phyloP scores from a whole-genome alignment of 441 rosid genomes.

The Adansonia grandidieri region DNA sequence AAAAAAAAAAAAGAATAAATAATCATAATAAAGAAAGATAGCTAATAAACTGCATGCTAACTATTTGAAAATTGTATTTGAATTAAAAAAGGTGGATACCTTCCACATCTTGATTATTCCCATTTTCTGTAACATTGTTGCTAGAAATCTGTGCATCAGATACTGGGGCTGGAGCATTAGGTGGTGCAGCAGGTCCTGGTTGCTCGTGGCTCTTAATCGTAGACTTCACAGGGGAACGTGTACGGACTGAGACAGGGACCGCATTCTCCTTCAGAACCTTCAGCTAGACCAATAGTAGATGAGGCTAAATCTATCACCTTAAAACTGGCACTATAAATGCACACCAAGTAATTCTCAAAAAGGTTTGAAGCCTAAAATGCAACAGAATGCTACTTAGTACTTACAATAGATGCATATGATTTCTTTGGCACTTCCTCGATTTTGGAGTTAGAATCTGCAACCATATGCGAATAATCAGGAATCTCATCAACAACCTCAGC shows the following conservation, averaged over 20 bases:
- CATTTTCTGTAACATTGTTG: constrained; percentile 58
- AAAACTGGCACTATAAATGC: neutral
- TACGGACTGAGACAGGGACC: constrained; percentile 41
- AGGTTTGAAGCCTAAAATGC: neutral
- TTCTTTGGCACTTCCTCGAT: constrained; percentile 68
- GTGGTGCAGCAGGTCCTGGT: constrained; percentile 39
- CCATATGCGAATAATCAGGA: constrained; percentile 40
- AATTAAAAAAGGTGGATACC: constrained; percentile 36
- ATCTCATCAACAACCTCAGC: constrained; percentile 62
- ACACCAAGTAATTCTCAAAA: neutral
- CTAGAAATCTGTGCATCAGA: constrained; percentile 44
- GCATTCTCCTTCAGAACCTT: constrained; percentile 67
- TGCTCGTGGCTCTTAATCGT: constrained; percentile 56
- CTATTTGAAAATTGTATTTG: neutral
- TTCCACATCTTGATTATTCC: constrained; percentile 55
- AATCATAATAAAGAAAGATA: neutral
- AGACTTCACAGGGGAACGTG: constrained; percentile 49
- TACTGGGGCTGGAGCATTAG: constrained; percentile 41
- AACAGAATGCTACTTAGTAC: constrained; percentile 39
- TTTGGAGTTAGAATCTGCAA: constrained; percentile 45
- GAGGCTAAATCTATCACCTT: neutral
- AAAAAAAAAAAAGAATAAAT: neutral
- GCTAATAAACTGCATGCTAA: neutral
- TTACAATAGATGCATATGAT: constrained; percentile 76
- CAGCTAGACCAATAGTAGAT: constrained; percentile 39